phyloP scores from a whole-genome alignment of 306 rosid genomes.

The Ormosia emarginata region DNA sequence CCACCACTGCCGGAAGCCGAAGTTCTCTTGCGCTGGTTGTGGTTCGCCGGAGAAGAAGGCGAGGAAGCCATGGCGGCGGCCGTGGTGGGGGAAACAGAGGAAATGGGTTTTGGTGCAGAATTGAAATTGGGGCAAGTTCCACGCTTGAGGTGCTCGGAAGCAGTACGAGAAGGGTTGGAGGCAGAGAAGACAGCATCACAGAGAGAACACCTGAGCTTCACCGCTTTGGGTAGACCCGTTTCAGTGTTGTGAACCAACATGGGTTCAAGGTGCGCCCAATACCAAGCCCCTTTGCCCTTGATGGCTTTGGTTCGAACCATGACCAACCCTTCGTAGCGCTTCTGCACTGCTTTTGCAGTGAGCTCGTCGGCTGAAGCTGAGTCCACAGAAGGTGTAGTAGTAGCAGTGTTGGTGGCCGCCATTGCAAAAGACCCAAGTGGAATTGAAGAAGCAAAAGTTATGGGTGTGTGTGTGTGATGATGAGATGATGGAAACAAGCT shows the following conservation, averaged over 20 bases:
- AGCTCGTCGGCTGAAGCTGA: constrained; percentile 35
- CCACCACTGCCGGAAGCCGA: constrained; percentile 42
- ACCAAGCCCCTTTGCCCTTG: constrained; percentile 83
- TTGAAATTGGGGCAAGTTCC: constrained; percentile 73
- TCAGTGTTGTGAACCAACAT: constrained; percentile 52
- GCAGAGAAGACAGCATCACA: constrained; percentile 79
- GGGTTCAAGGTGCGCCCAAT: constrained; percentile 77
- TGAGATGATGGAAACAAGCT: too few relatives aligned
- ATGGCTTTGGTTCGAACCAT: constrained; percentile 70
- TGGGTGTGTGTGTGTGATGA: not conserved
- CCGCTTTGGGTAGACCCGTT: constrained; percentile 64
- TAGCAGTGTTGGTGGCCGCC: constrained; percentile 47
- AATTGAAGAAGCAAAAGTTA: not conserved
- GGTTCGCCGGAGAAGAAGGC: constrained; percentile 27
- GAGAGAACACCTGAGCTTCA: constrained; percentile 59
- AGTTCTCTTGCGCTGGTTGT: constrained; percentile 49
- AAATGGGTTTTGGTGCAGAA: constrained; percentile 50
- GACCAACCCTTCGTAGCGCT: constrained; percentile 63
- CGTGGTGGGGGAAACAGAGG: constrained; percentile 51
- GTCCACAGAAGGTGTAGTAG: constrained; percentile 29
- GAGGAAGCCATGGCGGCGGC: constrained; percentile 2
- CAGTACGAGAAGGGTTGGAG: constrained; percentile 74
- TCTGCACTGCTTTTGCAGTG: constrained; percentile 55
- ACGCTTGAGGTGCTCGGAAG: constrained; percentile 77
- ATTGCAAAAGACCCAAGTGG: constrained; percentile 27